Base-by-base conservation (phyloP, 2,329 filamentous ascomycete species). In the Penicillium sp. region DNA sequence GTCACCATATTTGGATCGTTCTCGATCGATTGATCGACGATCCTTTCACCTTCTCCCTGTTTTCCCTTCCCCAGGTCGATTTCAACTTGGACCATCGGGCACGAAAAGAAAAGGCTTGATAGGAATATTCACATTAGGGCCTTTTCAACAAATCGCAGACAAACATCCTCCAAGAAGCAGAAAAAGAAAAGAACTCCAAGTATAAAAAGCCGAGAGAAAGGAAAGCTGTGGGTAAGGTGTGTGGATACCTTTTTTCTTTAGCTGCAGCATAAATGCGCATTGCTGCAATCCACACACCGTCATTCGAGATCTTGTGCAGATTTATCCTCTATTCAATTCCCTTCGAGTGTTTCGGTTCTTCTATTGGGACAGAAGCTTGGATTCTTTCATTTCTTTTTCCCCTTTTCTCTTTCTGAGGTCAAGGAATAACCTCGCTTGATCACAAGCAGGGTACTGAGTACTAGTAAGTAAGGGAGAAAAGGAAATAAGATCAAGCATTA, bases 271-370 rank as follows among this genome's bases (percentile, higher is more conserved):
- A n/a, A 22, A 3, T 22, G 19, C 19, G 19, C 38, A 14, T n/a
- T 28, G 35, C 41, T 55, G 42, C 35, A 52, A 8, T 35, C 14
- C n/a, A 53, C 61, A 64, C 61, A 64, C 62, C 61, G 62, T 64
- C 62, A 63, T 59, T 60, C 49, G 7, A 25, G 22, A 25, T 6
- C 35, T 41, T 40, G 36, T 31, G 35, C 50, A 30, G 36, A 37
- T 41, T 45, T 29, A 41, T 44, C 28, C 48, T 18, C 41, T 6
- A n/a, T 22, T 25, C 22, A 25, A 25, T 25, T 8, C 22, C 22
- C 22, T 25, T 25, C 19, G 19, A 22, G 4, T 8, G 5, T 25
- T 25, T 25, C 22, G 5, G 22, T 14, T 35, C 3, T 35, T 11
- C 31, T 16, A 16, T 16, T 9, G 33, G n/a, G 14, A 11, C 14